These are phyloP conservation scores for Apiotrichum brassicae DNA, from an alignment of 1,284 basidiomycete species.

Conservation along the genomic window DNA sequence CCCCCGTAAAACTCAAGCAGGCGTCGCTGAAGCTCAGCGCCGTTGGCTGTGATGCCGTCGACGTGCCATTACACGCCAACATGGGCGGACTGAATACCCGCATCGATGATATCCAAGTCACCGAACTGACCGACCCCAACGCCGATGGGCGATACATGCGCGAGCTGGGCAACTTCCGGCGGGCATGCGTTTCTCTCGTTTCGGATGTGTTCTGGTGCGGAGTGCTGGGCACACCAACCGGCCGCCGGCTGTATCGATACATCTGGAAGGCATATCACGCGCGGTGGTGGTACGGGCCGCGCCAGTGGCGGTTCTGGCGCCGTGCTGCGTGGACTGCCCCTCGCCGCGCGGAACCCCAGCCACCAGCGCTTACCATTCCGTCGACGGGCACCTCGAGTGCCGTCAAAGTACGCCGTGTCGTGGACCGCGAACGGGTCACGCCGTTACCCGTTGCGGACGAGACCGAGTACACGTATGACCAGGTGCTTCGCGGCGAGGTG, in stretches of 20 bases:
- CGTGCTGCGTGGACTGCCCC: slow-evolving; percentile 32
- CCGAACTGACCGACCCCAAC: slow-evolving; percentile 27
- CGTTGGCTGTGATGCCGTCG: slow-evolving; percentile 18
- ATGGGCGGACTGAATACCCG: slow-evolving; percentile 28
- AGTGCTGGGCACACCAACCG: slow-evolving; percentile 27
- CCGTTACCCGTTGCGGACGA: neutral
- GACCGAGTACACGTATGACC: slow-evolving; percentile 18
- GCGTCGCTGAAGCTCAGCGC: slow-evolving; percentile 35
- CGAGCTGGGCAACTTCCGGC: slow-evolving; percentile 28
- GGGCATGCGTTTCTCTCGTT: slow-evolving; percentile 15
- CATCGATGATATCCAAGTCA: slow-evolving; percentile 38
- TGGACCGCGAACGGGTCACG: slow-evolving; percentile 1
- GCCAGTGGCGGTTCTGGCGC: slow-evolving; percentile 38
- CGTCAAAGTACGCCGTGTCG: too few relatives aligned
- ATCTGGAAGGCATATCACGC: slow-evolving; percentile 6
- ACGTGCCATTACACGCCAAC: slow-evolving; percentile 1
- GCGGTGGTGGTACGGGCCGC: slow-evolving; percentile 44
- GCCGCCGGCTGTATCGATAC: slow-evolving; percentile 14
- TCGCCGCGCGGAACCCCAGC: neutral
- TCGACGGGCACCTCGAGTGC: slow-evolving; percentile 1
- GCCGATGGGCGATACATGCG: slow-evolving; percentile 23
- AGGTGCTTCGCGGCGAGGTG: slow-evolving; percentile 27
- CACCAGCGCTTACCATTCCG: neutral
- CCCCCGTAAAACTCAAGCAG: slow-evolving; percentile 23
- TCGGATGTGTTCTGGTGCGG: slow-evolving; percentile 18